Conservation (phyloP, 306 rosid species). For the Trichosanthes cucumerina region DNA sequence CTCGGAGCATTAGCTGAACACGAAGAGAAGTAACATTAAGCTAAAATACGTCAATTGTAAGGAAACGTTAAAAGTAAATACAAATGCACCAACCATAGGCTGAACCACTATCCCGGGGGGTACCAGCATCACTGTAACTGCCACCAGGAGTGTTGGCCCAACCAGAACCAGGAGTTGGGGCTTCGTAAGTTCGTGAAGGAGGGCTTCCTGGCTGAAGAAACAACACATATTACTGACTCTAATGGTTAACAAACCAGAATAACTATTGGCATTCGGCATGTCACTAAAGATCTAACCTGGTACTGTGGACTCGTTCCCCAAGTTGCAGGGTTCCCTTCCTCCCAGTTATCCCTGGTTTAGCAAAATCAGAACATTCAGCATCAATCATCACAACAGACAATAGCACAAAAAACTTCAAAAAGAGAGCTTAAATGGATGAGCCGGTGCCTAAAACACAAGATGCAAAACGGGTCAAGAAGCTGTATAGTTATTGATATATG, state of each 20-base stretch:
- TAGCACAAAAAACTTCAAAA: too few relatives aligned
- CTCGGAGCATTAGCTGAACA: conserved; percentile 94
- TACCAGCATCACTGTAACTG: conserved; percentile 88
- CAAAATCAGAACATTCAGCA: conserved; percentile 14
- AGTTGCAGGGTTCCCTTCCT: conserved; percentile 95
- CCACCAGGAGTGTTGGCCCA: conserved; percentile 96
- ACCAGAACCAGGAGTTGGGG: conserved; percentile 99
- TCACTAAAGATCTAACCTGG: conserved; percentile 43
- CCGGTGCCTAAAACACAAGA: background rate
- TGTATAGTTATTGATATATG: background rate
- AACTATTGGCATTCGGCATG: background rate
- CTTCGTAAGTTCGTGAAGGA: conserved; percentile 82
- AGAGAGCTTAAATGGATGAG: background rate
- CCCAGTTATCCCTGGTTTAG: conserved; percentile 82
- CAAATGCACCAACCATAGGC: conserved; percentile 44
- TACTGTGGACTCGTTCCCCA: conserved; percentile 95
- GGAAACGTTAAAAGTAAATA: background rate
- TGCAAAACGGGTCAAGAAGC: background rate
- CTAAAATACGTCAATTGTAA: background rate
- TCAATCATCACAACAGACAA: conserved; percentile 10
- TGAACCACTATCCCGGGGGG: conserved; percentile 64
- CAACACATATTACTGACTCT: background rate
- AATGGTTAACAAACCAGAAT: conserved; percentile 5
- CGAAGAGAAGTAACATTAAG: conserved; percentile 6
- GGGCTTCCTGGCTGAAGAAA: conserved; percentile 85